Conservation (phyloP, 805 yeast genomes). For the Candida nanaspora region DNA sequence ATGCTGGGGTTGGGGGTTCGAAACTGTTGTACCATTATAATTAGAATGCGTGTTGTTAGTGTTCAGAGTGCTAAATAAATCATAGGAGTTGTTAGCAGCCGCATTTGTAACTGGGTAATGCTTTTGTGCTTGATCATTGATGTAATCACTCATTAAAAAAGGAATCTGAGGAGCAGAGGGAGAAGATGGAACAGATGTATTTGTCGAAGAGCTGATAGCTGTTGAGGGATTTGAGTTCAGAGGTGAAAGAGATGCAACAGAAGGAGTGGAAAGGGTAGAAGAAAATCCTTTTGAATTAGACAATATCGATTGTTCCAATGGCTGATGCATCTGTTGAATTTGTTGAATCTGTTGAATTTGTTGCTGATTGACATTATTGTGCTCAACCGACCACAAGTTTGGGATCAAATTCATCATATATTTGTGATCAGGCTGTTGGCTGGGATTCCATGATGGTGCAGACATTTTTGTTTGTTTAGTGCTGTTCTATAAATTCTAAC, state of each 20-base stretch:
- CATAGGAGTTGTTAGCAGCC: neutral
- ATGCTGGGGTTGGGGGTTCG: conserved; percentile 12
- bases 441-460: neutral
- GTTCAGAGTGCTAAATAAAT: neutral
- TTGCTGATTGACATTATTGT: neutral
- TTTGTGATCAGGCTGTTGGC: neutral
- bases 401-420: neutral
- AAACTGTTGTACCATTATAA: conserved; percentile 17
- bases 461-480: neutral
- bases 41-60: conserved; percentile 15
- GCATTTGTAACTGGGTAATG: neutral
- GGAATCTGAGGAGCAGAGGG: conserved; percentile 4
- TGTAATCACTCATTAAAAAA: neutral
- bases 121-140: neutral
- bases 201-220: conserved; percentile 3
- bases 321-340: neutral
- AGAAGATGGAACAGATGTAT: neutral
- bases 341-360: neutral
- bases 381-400: neutral
- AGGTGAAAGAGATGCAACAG: neutral
- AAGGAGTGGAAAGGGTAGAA: neutral
- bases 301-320: neutral
- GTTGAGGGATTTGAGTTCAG: neutral
- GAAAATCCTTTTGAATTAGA: neutral
- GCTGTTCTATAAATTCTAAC: too few relatives aligned